A percentile compares a stretch with the other conserved stretches of the same genome.
phyloP scores from a whole-genome alignment of 225 moss, liverwort and hornwort species.

The Neckera pumila region DNA sequence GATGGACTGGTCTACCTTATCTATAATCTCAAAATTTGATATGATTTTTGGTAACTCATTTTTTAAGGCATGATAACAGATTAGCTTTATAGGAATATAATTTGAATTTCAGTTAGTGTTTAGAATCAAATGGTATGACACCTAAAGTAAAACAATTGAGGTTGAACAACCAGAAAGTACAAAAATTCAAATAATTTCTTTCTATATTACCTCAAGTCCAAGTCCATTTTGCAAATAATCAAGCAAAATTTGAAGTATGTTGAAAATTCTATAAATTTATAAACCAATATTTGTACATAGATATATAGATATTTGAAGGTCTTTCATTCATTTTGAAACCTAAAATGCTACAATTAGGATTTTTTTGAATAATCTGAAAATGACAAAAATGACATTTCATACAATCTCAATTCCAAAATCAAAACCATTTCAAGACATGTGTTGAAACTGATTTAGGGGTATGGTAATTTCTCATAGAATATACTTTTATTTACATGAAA shows the following conservation, averaged over 20 bases:
- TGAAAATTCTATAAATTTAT: neutral
- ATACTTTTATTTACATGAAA: neutral
- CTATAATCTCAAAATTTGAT: neutral
- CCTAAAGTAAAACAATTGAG: neutral
- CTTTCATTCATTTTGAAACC: neutral
- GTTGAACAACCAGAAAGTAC: neutral
- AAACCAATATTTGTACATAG: neutral
- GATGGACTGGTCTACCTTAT: too few species aligned
- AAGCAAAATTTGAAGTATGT: neutral
- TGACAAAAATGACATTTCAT: neutral
- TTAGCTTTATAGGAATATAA: neutral
- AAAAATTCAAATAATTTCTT: neutral
- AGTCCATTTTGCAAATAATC: fast-evolving
- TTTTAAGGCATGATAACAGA: fast-evolving
- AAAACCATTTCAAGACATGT: neutral
- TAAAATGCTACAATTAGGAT: fast-evolving
- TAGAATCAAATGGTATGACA: neutral
- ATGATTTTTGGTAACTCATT: neutral
- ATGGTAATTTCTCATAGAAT: neutral
- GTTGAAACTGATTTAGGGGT: fast-evolving
- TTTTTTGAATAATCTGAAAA: neutral
- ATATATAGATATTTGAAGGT: neutral
- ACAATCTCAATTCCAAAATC: neutral
- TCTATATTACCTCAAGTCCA: fast-evolving
- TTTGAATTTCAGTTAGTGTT: neutral